A percentile compares a stretch with the other conserved stretches of the same genome.
Evolutionary conservation across 139 green algal genomes (phyloP).

Genomic region (Eudorina sp.): DNA sequence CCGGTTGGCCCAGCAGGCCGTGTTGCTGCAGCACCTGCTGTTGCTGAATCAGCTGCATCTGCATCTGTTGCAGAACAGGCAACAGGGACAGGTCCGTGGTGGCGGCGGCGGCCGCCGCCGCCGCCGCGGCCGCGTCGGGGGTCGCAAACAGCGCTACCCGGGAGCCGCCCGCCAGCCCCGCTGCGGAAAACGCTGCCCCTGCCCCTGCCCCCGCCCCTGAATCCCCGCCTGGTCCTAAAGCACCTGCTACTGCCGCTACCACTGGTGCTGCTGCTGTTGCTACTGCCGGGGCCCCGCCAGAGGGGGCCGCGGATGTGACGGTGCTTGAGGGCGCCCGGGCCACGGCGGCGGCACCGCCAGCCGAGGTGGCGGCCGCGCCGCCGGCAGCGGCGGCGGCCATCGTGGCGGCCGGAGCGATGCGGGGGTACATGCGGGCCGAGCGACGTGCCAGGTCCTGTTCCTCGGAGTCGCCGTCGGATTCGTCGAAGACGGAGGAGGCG

Average conservation of each 20-base stretch:
- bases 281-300: not conserved
- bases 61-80: not conserved
- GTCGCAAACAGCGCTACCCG: not conserved
- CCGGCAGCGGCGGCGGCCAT: not conserved
- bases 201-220: too few relatives aligned
- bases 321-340: not conserved
- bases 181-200: too few relatives aligned
- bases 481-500: not conserved
- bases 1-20: not conserved
- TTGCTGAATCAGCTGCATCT: constrained; percentile 2
- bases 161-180: too few relatives aligned
- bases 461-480: not conserved
- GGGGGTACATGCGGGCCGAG: constrained; percentile 21
- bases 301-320: not conserved
- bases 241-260: too few relatives aligned
- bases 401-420: not conserved
- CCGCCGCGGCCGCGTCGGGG: not conserved
- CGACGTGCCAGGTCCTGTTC: not conserved
- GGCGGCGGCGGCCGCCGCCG: not conserved
- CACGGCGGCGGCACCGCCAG: not conserved
- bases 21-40: not conserved
- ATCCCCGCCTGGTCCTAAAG: too few relatives aligned
- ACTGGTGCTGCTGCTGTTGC: not conserved
- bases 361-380: not conserved
- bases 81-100: not conserved